phyloP scores from a whole-genome alignment of 2,329 filamentous ascomycete genomes.

The Hysterium pulicare region DNA sequence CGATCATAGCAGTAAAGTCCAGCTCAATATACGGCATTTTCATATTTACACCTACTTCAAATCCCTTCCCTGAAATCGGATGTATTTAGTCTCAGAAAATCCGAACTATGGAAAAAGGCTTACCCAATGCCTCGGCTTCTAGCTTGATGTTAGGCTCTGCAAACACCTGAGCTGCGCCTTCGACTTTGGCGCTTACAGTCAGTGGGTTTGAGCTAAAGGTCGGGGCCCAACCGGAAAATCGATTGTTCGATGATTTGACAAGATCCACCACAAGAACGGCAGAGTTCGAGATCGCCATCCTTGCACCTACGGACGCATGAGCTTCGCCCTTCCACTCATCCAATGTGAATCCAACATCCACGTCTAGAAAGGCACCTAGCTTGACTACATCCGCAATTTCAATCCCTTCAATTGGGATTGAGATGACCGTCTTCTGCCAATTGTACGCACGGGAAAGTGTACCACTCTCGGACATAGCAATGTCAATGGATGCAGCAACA shows the following conservation, averaged over 20 bases:
- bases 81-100: conserved; percentile 6
- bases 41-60: conserved; percentile 12
- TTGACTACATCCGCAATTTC: conserved; percentile 13
- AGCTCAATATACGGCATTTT: conserved; percentile 16
- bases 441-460: conserved; percentile 8
- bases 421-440: conserved; percentile 13
- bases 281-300: conserved; percentile 10
- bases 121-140: conserved; percentile 14
- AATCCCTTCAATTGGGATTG: conserved; percentile 15
- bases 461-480: conserved; percentile 9
- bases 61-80: conserved; percentile 10
- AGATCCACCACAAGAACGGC: conserved; percentile 14
- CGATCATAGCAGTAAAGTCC: conserved; percentile 15
- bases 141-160: conserved; percentile 12
- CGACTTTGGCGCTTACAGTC: conserved; percentile 12
- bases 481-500: conserved; percentile 13
- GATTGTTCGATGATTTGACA: conserved; percentile 10
- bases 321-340: conserved; percentile 13
- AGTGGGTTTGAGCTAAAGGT: conserved; percentile 11
- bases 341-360: conserved; percentile 15
- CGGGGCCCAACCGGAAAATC: conserved; percentile 16
- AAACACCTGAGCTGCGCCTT: conserved; percentile 11
- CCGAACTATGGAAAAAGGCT: background rate
- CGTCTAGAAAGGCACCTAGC: conserved; percentile 15
- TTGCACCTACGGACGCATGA: conserved; percentile 9